A percentile compares a stretch with the other conserved stretches of the same genome.
These are phyloP conservation scores for Cystobasidium ongulense DNA, from an alignment of 768 basidiomycete genomes.

Conservation along the genomic window DNA sequence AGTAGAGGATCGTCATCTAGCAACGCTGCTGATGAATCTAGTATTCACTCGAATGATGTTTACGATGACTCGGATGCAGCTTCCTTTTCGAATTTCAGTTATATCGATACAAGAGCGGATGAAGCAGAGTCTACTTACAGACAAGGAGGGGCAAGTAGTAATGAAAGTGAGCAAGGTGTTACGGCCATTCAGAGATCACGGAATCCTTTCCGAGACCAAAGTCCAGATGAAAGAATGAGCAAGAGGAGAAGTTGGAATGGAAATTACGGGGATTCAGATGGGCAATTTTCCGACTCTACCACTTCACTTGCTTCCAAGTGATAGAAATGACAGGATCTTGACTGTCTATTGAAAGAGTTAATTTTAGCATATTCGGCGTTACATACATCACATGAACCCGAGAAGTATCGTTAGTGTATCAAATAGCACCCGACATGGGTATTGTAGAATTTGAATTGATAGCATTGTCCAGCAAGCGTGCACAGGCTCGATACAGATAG, in stretches of 20 bases:
- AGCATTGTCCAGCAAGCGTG: too few species aligned
- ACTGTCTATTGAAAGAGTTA: too few species aligned
- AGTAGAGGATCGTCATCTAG: background rate
- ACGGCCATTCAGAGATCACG: background rate
- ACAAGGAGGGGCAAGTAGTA: background rate
- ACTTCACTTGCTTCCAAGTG: background rate
- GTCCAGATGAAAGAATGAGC: background rate
- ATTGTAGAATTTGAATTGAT: too few species aligned
- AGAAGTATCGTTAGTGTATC: too few species aligned
- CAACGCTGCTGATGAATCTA: constrained; percentile 11
- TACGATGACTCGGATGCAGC: constrained; percentile 3
- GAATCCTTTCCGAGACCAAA: background rate
- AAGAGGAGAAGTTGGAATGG: background rate
- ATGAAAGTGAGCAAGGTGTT: background rate
- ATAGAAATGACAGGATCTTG: background rate
- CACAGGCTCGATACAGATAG: too few species aligned
- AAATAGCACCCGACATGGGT: too few species aligned
- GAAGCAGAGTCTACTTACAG: background rate
- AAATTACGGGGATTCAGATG: background rate
- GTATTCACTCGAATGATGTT: background rate
- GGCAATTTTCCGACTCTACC: background rate
- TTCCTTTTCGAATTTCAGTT: constrained; percentile 3
- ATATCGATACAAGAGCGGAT: background rate
- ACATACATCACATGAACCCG: too few species aligned
- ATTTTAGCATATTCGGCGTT: too few species aligned